A percentile compares a stretch with the other conserved stretches of the same genome.
Conservation (phyloP, 2,329 filamentous ascomycete genomes). For the Talaromyces sp. region DNA sequence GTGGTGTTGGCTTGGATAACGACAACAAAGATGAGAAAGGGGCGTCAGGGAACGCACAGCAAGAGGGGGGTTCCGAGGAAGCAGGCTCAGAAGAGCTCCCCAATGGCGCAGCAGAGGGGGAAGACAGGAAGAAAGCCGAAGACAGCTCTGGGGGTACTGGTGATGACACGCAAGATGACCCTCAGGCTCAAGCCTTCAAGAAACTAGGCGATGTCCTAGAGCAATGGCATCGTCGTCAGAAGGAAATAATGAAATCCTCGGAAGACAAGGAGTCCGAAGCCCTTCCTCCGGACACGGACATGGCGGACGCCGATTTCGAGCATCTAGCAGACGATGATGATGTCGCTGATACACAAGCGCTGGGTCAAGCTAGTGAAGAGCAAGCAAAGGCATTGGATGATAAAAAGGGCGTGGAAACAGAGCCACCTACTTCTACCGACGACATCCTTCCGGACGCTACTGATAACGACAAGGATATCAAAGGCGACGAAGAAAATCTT, state of each 20-base stretch:
- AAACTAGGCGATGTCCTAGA: conserved; percentile 91
- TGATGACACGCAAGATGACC: conserved; percentile 31
- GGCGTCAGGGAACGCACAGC: conserved; percentile 43
- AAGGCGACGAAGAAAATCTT: conserved; percentile 45
- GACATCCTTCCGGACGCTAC: conserved; percentile 54
- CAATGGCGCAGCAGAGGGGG: conserved; percentile 36
- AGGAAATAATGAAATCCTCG: conserved; percentile 66
- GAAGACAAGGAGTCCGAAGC: conserved; percentile 52
- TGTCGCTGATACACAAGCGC: conserved; percentile 80
- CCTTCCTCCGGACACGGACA: conserved; percentile 61
- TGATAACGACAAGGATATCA: conserved; percentile 33
- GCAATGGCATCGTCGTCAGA: conserved; percentile 84
- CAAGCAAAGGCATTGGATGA: conserved; percentile 83
- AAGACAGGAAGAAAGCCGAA: conserved; percentile 33
- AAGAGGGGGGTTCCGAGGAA: conserved; percentile 41
- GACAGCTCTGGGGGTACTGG: conserved; percentile 33
- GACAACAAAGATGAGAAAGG: conserved; percentile 36
- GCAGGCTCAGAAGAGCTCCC: conserved; percentile 45
- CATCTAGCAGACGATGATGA: conserved; percentile 82
- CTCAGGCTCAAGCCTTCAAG: conserved; percentile 72
- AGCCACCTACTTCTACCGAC: conserved; percentile 52
- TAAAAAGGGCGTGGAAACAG: conserved; percentile 75
- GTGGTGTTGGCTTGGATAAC: conserved; percentile 34
- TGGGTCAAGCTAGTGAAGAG: conserved; percentile 83
- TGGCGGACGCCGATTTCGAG: conserved; percentile 81